A percentile compares a stretch with the other conserved stretches of the same genome.
These are phyloP conservation scores for Cyclospora cayetanensis DNA, from an alignment of 169 alveolate species.

Conservation along the genomic window DNA sequence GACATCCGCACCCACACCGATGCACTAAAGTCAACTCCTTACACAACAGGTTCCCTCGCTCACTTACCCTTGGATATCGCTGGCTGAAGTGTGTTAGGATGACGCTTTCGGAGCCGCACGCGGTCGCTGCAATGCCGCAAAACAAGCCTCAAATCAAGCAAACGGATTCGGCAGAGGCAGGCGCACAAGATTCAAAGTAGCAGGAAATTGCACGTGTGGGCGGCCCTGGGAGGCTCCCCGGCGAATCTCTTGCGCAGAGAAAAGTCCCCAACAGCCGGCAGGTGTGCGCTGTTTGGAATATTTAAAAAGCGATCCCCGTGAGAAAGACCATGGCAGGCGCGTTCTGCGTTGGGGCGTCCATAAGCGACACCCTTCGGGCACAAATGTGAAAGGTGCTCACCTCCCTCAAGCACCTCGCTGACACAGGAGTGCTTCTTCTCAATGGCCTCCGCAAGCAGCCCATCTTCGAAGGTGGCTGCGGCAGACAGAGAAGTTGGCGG, in stretches of 20 bases:
- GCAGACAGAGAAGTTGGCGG: neutral
- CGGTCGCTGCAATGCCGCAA: constrained; percentile 3
- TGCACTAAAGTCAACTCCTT: neutral
- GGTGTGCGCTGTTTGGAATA: neutral
- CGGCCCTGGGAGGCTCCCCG: too few relatives aligned
- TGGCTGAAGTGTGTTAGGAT: constrained; percentile 93
- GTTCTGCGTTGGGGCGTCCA: neutral
- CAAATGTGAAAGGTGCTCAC: neutral
- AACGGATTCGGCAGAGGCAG: too few relatives aligned
- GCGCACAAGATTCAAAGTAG: too few relatives aligned
- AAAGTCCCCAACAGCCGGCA: neutral
- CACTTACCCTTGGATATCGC: constrained; percentile 86
- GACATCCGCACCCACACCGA: neutral
- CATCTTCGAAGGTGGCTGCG: constrained; percentile 86
- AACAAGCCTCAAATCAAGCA: constrained; percentile 9
- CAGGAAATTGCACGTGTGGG: too few relatives aligned
- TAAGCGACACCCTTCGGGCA: neutral
- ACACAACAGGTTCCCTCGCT: neutral
- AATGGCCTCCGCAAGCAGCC: constrained; percentile 82
- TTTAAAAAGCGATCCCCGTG: neutral
- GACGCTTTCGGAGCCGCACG: constrained; percentile 76
- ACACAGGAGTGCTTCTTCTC: constrained; percentile 84
- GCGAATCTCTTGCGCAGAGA: neutral
- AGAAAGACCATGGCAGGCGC: neutral
- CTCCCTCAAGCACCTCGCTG: constrained; percentile 66